Base-by-base conservation (phyloP, 2,329 filamentous ascomycete genomes). In the Penicillium capsulatum region DNA sequence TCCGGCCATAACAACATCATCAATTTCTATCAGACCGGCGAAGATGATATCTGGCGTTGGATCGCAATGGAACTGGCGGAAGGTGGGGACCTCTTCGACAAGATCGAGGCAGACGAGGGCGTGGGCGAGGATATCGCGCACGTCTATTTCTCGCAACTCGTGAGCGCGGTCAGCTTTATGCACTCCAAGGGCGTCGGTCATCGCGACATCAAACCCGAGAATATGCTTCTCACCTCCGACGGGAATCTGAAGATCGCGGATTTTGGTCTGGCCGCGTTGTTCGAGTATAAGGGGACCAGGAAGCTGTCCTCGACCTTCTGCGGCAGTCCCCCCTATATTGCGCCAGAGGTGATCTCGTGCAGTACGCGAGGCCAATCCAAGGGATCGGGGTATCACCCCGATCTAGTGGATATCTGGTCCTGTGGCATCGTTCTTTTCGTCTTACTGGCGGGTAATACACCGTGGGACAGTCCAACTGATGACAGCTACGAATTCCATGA, bases 371-470 rank as follows among this genome's bases (percentile, higher is more conserved):
- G 57, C 3, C 67, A 71, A 46, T 59, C 60, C 6, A 68, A 68
- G 43, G 68, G 68, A 3, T 33, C 50, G 10, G 71, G 71, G 6
- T 76, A 76, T 45, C 64, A 66, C 19, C 82, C 90, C 6, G 87
- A 96, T 46, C 68, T 87, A 29, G 86, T 87, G 26, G 92, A 98
- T 60, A 83, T 98, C 40, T 98, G 94, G 94, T 96, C 90, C 11
- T 96, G 90, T 55, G 92, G 92, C 22, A 89, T 98, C 37, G 94
- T 98, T n/a, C 73, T 98, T 3, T 98, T 98, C 59, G 92, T 97
- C 24, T 72, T 98, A 3, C 72, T 98, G 3, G 89, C 94, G 1
- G 92, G 92, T 7, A 98, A 98, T 61, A 98, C 92, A 2, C 92
- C 92, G 0, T 98, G 92, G 92, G 92, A 97, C 58, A 86, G 92